Base-by-base conservation (phyloP, 2,329 filamentous ascomycete genomes). In the Fusarium sublunatum region DNA sequence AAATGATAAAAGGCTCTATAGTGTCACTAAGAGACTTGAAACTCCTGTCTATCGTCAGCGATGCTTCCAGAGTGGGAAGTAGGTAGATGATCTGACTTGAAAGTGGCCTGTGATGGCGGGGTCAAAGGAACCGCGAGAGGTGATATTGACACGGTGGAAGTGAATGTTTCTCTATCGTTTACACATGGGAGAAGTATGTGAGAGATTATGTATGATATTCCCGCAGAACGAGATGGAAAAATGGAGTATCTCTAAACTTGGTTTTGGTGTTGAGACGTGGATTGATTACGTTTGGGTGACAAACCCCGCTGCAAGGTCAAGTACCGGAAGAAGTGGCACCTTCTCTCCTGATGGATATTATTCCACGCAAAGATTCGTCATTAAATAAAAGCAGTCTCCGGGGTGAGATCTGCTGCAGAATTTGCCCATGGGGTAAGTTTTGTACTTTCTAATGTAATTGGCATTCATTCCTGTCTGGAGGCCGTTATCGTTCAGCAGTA, bases 241-340 rank as follows among this genome's bases (percentile, higher is more conserved):
- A 40, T 44, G 11, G 43, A 58, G 35, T 43, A 62, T 65, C 41
- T 26, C 36, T 28, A 46, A 54, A 25, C 41, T 45, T 51, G 57
- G 25, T 58, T 53, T 46, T 65, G 62, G 52, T 65, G 58, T 65
- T 65, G 53, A 38, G 36, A 42, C 39, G n/a, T 28, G 38, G 38
- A 64, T 51, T 38, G 60, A 64, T 64, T 64, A 64, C 61, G 61
- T 64, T 52, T 45, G 28, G 41, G 43, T 63, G 59, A 53, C 53
- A 62, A 52, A 61, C 61, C 61, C 61, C 57, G 40, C 61, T 55
- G 36, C 43, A 40, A 46, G 54, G 54, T 41, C 40, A 55, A 22
- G 28, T 24, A 47, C 40, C 9, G 29, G 29, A n/a, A 43, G 50
- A 47, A 63, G 46, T 46, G 58, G 58, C 38, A 49, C 31, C 24